These are phyloP conservation scores for Scleroderma bovista DNA, from an alignment of 768 basidiomycete genomes.

Conservation along the genomic window DNA sequence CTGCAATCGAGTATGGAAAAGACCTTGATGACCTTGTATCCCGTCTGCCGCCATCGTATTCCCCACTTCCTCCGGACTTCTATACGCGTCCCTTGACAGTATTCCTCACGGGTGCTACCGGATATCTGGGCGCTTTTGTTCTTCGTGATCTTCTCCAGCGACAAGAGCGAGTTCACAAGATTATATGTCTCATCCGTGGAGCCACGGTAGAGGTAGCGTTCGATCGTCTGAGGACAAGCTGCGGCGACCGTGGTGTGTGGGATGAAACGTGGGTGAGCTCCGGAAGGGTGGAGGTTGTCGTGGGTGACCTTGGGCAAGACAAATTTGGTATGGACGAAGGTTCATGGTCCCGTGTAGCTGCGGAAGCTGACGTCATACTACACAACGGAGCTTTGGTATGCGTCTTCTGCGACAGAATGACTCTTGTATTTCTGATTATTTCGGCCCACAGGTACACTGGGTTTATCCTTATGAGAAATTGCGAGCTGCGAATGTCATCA, in stretches of 20 bases:
- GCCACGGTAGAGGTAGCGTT: slow-evolving; percentile 56
- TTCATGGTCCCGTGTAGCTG: slow-evolving; percentile 61
- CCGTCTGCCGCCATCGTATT: slow-evolving; percentile 56
- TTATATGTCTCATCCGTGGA: slow-evolving; percentile 89
- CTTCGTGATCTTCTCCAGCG: slow-evolving; percentile 71
- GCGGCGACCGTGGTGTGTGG: slow-evolving; percentile 83
- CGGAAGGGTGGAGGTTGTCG: slow-evolving; percentile 69
- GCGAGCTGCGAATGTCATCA: slow-evolving; percentile 87
- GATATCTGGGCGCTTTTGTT: slow-evolving; percentile 93
- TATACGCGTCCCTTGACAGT: slow-evolving; percentile 55
- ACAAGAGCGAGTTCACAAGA: slow-evolving; percentile 63
- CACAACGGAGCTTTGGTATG: slow-evolving; percentile 97
- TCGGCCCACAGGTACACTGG: slow-evolving; percentile 81
- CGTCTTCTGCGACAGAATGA: slow-evolving; percentile 7
- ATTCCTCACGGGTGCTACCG: slow-evolving; percentile 96
- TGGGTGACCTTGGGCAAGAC: slow-evolving; percentile 76
- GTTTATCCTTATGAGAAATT: slow-evolving; percentile 96
- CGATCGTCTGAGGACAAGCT: slow-evolving; percentile 62
- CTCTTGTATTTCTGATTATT: background rate
- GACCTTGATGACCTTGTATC: slow-evolving; percentile 66
- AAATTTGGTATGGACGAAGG: slow-evolving; percentile 64
- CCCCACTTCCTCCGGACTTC: slow-evolving; percentile 54
- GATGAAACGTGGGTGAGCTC: slow-evolving; percentile 71
- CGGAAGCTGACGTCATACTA: slow-evolving; percentile 75
- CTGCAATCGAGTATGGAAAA: slow-evolving; percentile 63